These are phyloP conservation scores for Microcyclospora tardicrescens DNA, from an alignment of 2,329 filamentous ascomycete genomes.

Conservation along the genomic window DNA sequence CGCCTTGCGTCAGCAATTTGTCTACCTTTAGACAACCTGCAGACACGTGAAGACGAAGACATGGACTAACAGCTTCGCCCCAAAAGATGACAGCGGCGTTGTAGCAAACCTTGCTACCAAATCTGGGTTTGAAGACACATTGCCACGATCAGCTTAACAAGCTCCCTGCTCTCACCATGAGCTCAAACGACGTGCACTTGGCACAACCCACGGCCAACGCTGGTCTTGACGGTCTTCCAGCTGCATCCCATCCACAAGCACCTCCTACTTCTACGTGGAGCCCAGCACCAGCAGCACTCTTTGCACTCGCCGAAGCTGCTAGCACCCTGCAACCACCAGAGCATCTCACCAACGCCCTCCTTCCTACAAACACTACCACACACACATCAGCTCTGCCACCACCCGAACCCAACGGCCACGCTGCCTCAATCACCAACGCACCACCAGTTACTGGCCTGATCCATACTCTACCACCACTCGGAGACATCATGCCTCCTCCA, in stretches of 20 bases:
- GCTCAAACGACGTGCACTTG: not conserved
- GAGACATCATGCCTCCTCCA: not conserved
- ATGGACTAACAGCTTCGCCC: no score
- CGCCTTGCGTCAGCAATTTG: no score
- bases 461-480: not conserved
- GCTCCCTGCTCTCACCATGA: conserved; percentile 1
- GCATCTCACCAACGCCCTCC: not conserved
- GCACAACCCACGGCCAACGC: no score
- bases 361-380: not conserved
- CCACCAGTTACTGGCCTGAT: not conserved
- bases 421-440: not conserved
- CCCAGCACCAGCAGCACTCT: not conserved
- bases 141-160: not conserved
- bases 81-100: no score
- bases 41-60: no score
- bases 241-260: not conserved
- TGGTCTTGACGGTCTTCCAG: no score
- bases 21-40: no score
- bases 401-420: not conserved
- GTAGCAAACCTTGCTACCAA: no score
- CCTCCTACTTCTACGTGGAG: not conserved
- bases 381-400: not conserved
- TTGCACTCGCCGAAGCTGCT: not conserved
- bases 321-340: not conserved
- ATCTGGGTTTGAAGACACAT: no score